Evolutionary conservation across 345 rosid species (phyloP).

Genomic region (Hirschfeldia incana): DNA sequence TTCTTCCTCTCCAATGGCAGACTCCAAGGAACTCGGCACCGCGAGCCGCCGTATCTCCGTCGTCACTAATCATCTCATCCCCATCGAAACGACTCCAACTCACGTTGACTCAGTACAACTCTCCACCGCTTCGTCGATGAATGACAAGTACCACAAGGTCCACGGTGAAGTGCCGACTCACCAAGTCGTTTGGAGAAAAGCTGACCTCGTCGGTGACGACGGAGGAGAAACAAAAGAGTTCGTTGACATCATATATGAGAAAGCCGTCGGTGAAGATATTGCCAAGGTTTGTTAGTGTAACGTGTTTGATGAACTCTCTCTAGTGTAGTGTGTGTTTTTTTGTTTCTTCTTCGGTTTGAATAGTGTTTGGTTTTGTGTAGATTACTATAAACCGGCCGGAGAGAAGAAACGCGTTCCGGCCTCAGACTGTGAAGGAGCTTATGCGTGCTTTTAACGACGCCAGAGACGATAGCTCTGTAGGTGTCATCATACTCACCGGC

Average conservation of each 20-base stretch:
- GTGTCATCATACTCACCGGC: conserved; percentile 87
- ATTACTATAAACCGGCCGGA: conserved; percentile 84
- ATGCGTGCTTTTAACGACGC: conserved; percentile 79
- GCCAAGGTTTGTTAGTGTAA: conserved; percentile 60
- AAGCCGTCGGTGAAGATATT: conserved; percentile 79
- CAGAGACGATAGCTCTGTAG: conserved; percentile 73
- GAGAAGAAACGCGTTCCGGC: conserved; percentile 78
- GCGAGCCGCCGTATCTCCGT: conserved; percentile 56
- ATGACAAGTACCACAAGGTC: conserved; percentile 68
- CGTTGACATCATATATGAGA: conserved; percentile 77
- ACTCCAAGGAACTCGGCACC: conserved; percentile 38
- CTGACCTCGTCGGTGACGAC: conserved; percentile 23
- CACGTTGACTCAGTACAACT: conserved; percentile 33
- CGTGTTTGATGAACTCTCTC: conserved; percentile 14
- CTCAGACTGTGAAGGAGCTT: conserved; percentile 77
- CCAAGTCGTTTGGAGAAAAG: conserved; percentile 61
- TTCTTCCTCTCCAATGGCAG: conserved; percentile 33
- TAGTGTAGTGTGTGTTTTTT: background rate
- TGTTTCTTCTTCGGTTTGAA: background rate
- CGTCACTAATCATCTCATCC: conserved; percentile 54
- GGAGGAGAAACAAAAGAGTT: conserved; percentile 44
- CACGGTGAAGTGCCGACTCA: conserved; percentile 67
- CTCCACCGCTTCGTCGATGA: conserved; percentile 46
- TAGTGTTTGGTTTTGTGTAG: conserved; percentile 32
- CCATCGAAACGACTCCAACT: conserved; percentile 16